Evolutionary conservation across 306 rosid genomes (phyloP).

Genomic region (Medicago arabica): DNA sequence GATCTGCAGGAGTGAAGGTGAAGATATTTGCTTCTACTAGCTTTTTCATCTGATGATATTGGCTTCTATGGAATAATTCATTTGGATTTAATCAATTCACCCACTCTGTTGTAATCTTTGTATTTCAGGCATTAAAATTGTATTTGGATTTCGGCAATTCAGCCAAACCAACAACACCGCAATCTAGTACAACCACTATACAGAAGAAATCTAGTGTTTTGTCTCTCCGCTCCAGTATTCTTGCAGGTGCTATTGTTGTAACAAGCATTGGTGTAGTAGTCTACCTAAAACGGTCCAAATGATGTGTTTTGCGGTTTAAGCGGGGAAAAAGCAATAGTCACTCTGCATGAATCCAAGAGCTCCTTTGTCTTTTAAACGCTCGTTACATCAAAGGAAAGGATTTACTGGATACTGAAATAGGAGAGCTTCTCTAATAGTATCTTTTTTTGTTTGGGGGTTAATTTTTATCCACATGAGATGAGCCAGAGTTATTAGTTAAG

Average conservation of each 20-base stretch:
- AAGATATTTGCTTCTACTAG: slow-evolving; percentile 32
- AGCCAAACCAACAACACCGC: slow-evolving; percentile 31
- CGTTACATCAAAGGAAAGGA: slow-evolving; percentile 23
- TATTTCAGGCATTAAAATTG: slow-evolving; percentile 77
- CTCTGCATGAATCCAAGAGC: slow-evolving; percentile 32
- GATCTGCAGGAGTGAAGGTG: slow-evolving; percentile 77
- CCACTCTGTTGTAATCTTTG: neutral
- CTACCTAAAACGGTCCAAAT: slow-evolving; percentile 74
- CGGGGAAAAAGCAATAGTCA: neutral
- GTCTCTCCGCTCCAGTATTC: slow-evolving; percentile 50
- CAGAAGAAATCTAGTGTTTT: slow-evolving; percentile 45
- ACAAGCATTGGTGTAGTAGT: slow-evolving; percentile 65
- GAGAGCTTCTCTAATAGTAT: slow-evolving; percentile 17
- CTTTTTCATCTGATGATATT: slow-evolving; percentile 19
- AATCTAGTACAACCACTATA: slow-evolving; percentile 33
- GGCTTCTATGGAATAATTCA: slow-evolving; percentile 2
- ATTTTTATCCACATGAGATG: neutral
- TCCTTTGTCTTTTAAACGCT: slow-evolving; percentile 26
- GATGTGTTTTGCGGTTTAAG: slow-evolving; percentile 30
- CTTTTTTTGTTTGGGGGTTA: slow-evolving; percentile 33
- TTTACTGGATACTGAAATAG: slow-evolving; percentile 31
- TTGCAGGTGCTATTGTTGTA: slow-evolving; percentile 67
- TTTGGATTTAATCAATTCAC: slow-evolving; percentile 18
- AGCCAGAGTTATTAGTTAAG: slow-evolving; percentile 22
- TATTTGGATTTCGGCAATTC: slow-evolving; percentile 70